A percentile compares a stretch with the other conserved stretches of the same genome.
Evolutionary conservation across 2,329 filamentous ascomycete species (phyloP).

Genomic region (Penicillium verrucosum): DNA sequence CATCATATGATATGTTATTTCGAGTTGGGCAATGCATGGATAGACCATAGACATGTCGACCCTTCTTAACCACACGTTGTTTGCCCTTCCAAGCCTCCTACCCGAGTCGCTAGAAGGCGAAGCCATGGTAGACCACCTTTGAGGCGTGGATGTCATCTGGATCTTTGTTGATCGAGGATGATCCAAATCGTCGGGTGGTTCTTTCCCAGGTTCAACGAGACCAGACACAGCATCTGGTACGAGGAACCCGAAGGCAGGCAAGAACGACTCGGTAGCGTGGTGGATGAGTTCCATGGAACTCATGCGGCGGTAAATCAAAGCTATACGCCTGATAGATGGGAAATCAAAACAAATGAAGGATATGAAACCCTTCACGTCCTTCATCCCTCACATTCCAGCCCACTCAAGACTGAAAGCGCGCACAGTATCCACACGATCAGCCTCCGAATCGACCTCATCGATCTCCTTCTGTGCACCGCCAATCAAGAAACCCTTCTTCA

Average conservation of each 20-base stretch:
- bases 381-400: constrained; percentile 72
- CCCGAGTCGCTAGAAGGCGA: background rate
- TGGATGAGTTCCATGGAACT: background rate
- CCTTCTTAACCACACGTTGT: background rate
- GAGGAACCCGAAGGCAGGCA: background rate
- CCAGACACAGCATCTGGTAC: background rate
- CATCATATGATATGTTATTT: background rate
- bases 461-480: constrained; percentile 60
- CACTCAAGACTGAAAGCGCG: constrained; percentile 85
- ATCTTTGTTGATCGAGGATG: background rate
- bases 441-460: constrained; percentile 35
- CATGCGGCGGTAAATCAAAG: background rate
- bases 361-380: background rate
- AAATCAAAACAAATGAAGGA: background rate
- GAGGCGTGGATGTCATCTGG: background rate
- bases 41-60: background rate
- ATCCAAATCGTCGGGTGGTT: background rate
- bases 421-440: constrained; percentile 41
- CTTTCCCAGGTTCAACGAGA: background rate
- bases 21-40: background rate
- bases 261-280: background rate
- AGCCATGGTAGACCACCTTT: background rate
- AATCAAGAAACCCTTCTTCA: constrained; percentile 92
- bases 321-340: background rate
- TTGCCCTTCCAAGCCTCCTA: background rate